Conservation (phyloP, 2,329 filamentous ascomycete species). For the Venturiaceae sp. region DNA sequence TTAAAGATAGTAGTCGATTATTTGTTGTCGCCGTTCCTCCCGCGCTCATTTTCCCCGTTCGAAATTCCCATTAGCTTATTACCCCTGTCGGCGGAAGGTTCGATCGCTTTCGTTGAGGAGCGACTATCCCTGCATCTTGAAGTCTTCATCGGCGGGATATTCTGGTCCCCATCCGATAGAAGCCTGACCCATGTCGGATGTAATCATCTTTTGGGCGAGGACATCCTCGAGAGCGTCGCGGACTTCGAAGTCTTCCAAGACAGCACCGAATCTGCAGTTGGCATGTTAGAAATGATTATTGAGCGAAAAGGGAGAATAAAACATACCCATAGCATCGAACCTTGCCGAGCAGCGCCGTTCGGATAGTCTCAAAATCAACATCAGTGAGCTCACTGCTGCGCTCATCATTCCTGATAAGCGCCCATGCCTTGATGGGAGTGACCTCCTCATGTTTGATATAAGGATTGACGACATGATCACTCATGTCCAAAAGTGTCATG, state of each 20-base stretch:
- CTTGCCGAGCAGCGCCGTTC: slow-evolving; percentile 66
- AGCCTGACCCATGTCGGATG: background rate
- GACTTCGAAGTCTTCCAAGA: slow-evolving; percentile 64
- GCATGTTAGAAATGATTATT: background rate
- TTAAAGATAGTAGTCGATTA: slow-evolving; percentile 1
- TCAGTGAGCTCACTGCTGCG: slow-evolving; percentile 55
- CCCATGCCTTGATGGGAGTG: slow-evolving; percentile 92
- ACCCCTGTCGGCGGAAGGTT: background rate
- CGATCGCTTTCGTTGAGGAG: background rate
- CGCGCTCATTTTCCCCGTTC: background rate
- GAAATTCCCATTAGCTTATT: slow-evolving; percentile 2
- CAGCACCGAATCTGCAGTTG: slow-evolving; percentile 49
- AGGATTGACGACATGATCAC: slow-evolving; percentile 56
- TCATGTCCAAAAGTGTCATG: slow-evolving; percentile 73
- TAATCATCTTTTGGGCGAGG: slow-evolving; percentile 44
- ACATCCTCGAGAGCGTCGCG: slow-evolving; percentile 67
- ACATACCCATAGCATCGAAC: slow-evolving; percentile 87
- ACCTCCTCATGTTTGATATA: slow-evolving; percentile 68
- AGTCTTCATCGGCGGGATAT: background rate
- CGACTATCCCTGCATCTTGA: background rate
- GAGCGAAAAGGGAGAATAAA: background rate
- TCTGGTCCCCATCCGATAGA: background rate
- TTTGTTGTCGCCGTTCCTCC: background rate
- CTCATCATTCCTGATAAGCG: slow-evolving; percentile 65
- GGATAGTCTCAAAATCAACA: slow-evolving; percentile 62